phyloP scores from a whole-genome alignment of 768 basidiomycete species.

The Lentinula guzmanii region DNA sequence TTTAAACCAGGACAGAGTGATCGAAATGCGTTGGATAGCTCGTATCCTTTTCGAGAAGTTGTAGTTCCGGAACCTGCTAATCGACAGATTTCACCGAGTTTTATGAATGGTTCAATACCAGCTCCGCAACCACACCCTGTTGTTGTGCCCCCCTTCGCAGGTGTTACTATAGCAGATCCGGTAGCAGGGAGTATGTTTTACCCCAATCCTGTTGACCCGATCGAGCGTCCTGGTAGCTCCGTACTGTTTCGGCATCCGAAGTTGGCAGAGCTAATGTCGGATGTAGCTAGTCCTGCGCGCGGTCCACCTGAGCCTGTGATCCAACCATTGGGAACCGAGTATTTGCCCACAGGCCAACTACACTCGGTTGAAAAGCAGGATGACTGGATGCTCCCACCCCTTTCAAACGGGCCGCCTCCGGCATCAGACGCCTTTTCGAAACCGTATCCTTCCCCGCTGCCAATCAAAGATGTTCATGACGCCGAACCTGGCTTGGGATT shows the following conservation, averaged over 20 bases:
- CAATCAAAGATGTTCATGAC: not conserved
- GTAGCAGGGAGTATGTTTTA: not conserved
- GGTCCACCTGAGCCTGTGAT: not conserved
- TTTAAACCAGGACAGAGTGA: not conserved
- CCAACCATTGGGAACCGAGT: not conserved
- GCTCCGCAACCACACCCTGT: not conserved
- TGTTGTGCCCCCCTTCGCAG: not conserved
- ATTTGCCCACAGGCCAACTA: not conserved
- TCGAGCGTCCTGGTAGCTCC: conserved; percentile 1
- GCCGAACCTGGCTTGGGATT: not conserved
- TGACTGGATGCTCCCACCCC: conserved; percentile 1
- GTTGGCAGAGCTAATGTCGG: conserved; percentile 28
- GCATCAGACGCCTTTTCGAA: not conserved
- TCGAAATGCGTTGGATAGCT: not conserved
- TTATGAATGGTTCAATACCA: not conserved
- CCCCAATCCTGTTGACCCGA: not conserved
- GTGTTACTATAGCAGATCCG: not conserved
- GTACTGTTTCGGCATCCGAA: conserved; percentile 12
- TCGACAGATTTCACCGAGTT: not conserved
- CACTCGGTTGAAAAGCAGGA: not conserved
- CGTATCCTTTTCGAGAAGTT: not conserved
- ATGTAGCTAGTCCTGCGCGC: not conserved
- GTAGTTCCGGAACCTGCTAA: not conserved
- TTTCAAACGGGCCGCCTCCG: not conserved
- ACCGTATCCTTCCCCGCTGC: not conserved